Conservation (phyloP, 1,284 basidiomycete species). For the Rhodotorula sp. region DNA sequence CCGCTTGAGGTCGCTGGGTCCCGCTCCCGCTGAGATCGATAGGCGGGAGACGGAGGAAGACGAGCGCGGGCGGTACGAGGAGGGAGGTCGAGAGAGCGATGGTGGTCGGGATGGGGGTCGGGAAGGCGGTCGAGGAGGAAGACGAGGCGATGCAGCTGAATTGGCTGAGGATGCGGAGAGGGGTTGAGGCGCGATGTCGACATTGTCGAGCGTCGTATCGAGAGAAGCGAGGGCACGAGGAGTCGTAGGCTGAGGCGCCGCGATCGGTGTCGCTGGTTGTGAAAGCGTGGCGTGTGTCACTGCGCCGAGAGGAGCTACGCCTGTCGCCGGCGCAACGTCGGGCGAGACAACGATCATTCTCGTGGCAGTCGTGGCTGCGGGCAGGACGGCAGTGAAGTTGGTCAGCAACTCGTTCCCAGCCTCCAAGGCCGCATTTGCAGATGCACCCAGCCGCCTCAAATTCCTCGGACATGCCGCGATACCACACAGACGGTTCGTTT, state of each 20-base stretch:
- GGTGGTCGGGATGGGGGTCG: constrained; percentile 9
- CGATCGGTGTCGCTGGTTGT: neutral
- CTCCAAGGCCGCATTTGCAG: no score
- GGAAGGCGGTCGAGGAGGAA: constrained; percentile 2
- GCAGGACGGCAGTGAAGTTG: no score
- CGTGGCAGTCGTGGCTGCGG: no score
- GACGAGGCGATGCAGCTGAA: neutral
- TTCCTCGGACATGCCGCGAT: no score
- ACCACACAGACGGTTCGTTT: no score
- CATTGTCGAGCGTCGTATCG: neutral
- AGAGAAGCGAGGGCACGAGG: neutral
- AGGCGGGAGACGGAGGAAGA: constrained; percentile 8
- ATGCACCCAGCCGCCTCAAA: no score
- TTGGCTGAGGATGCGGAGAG: no score
- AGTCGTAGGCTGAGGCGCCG: neutral
- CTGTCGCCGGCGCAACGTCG: no score
- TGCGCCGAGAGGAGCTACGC: no score
- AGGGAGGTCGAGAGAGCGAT: neutral
- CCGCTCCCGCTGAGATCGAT: neutral
- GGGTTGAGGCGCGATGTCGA: neutral
- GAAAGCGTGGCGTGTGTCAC: no score
- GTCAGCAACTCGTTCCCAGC: no score
- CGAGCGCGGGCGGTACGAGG: neutral
- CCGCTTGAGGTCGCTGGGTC: constrained; percentile 1
- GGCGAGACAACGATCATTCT: no score